A percentile compares a stretch with the other conserved stretches of the same genome.
phyloP scores from a whole-genome alignment of 179 eudicot genomes.

The Silene coronaria region DNA sequence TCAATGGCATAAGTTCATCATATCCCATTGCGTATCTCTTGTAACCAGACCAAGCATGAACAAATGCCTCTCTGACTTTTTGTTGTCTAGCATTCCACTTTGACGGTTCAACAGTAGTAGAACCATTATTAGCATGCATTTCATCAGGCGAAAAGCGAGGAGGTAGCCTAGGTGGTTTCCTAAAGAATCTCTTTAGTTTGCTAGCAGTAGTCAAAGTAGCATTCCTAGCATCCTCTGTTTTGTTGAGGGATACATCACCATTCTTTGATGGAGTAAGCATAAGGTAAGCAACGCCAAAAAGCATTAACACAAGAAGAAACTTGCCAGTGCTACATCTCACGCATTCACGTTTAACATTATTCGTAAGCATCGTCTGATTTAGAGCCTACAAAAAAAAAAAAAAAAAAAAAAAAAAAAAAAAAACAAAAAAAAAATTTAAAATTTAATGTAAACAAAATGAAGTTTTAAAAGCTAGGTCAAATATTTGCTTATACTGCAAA shows the following conservation, averaged over 20 bases:
- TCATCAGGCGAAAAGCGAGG: constrained; percentile 90
- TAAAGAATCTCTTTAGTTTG: constrained; percentile 44
- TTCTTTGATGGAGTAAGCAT: constrained; percentile 47
- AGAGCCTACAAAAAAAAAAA: constrained; percentile 44
- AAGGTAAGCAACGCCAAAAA: constrained; percentile 68
- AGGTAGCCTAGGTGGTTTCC: constrained; percentile 87
- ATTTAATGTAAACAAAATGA: neutral
- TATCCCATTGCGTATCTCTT: constrained; percentile 74
- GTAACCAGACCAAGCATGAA: constrained; percentile 97
- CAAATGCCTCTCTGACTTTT: constrained; percentile 69
- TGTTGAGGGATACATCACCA: constrained; percentile 25
- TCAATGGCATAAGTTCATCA: constrained; percentile 93
- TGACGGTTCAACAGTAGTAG: constrained; percentile 27
- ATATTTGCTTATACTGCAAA: neutral
- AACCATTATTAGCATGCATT: constrained; percentile 38
- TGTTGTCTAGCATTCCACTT: constrained; percentile 64
- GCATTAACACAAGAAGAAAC: constrained; percentile 56
- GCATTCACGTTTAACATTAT: constrained; percentile 57
- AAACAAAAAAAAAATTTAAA: neutral
- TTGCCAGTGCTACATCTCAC: constrained; percentile 70
- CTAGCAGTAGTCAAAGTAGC: constrained; percentile 30
- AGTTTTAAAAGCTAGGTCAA: neutral
- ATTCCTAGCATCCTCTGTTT: constrained; percentile 28
- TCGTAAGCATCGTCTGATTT: constrained; percentile 42
- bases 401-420: no score